phyloP scores from a whole-genome alignment of 495 filamentous ascomycete species.

The Stereocaulon alpinum region DNA sequence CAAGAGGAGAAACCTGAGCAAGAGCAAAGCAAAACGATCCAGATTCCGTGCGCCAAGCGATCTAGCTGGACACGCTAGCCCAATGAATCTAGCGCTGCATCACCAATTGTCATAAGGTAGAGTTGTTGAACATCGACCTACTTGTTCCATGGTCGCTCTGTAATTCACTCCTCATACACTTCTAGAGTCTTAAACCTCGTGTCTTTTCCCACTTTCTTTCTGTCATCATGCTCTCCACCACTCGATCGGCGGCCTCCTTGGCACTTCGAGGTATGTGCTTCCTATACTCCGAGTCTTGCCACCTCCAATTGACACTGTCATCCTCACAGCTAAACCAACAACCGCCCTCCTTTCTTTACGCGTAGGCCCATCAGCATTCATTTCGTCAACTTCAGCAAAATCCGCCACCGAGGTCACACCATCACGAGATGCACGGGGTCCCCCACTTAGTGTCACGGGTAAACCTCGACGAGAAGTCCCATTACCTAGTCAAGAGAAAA shows the following conservation, averaged over 20 bases:
- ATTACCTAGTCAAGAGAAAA: slow-evolving; percentile 81
- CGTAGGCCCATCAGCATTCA: slow-evolving; percentile 37
- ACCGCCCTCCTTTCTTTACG: slow-evolving; percentile 50
- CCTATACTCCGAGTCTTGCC: slow-evolving; percentile 33
- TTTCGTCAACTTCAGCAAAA: slow-evolving; percentile 52
- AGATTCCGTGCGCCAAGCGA: slow-evolving; percentile 4
- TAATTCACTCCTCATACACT: not conserved
- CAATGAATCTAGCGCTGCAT: not conserved
- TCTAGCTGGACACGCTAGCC: slow-evolving; percentile 11
- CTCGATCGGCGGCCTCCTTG: slow-evolving; percentile 54
- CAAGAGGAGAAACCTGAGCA: not conserved
- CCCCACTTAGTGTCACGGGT: slow-evolving; percentile 32
- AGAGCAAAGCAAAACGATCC: not conserved
- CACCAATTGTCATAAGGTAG: not conserved
- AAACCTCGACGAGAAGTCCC: slow-evolving; percentile 64
- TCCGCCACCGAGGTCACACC: slow-evolving; percentile 36
- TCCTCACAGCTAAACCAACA: slow-evolving; percentile 47
- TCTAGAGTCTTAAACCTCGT: not conserved
- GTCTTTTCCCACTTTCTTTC: slow-evolving; percentile 9
- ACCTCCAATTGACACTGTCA: slow-evolving; percentile 26
- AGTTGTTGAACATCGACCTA: slow-evolving; percentile 2
- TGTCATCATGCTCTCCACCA: slow-evolving; percentile 50
- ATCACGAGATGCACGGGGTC: slow-evolving; percentile 27
- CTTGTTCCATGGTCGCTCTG: slow-evolving; percentile 2
- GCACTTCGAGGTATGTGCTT: slow-evolving; percentile 55